These are phyloP conservation scores for Alternaria arborescens DNA, from an alignment of 2,329 filamentous ascomycete genomes.

Conservation along the genomic window DNA sequence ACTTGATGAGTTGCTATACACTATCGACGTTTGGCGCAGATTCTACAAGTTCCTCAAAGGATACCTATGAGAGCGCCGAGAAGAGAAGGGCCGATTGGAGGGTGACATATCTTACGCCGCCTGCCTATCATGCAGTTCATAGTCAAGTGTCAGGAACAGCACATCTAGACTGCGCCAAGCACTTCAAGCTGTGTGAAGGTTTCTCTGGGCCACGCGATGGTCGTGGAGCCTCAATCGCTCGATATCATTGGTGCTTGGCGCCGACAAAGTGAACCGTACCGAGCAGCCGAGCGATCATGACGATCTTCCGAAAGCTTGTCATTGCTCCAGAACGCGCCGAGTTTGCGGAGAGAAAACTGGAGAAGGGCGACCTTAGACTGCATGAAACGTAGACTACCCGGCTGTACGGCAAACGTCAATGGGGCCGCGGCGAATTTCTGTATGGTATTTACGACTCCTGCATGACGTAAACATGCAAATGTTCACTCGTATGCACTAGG, in stretches of 20 bases:
- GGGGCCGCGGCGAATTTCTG: background rate
- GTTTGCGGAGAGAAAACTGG: slow-evolving; percentile 4
- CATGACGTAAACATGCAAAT: background rate
- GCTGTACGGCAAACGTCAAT: background rate
- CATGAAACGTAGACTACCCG: background rate
- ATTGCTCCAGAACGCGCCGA: background rate
- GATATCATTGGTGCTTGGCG: slow-evolving; percentile 1
- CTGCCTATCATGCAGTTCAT: too few relatives aligned
- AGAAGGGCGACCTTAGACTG: background rate
- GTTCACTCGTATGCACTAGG: too few relatives aligned
- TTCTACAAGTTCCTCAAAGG: too few relatives aligned
- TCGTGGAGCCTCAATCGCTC: background rate
- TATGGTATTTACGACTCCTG: background rate
- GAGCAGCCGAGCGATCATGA: slow-evolving; percentile 4
- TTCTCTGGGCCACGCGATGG: background rate
- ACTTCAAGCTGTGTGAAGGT: background rate
- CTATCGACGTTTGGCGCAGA: too few relatives aligned
- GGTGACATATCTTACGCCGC: too few relatives aligned
- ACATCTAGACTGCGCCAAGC: slow-evolving; percentile 5
- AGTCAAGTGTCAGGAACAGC: too few relatives aligned
- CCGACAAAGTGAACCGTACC: background rate
- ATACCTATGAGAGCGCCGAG: too few relatives aligned
- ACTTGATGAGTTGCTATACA: too few relatives aligned
- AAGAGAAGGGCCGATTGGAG: too few relatives aligned
- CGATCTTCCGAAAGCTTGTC: slow-evolving; percentile 2